A percentile compares a stretch with the other conserved stretches of the same genome.
phyloP scores from a whole-genome alignment of 306 rosid species.

The Acacia confusa region DNA sequence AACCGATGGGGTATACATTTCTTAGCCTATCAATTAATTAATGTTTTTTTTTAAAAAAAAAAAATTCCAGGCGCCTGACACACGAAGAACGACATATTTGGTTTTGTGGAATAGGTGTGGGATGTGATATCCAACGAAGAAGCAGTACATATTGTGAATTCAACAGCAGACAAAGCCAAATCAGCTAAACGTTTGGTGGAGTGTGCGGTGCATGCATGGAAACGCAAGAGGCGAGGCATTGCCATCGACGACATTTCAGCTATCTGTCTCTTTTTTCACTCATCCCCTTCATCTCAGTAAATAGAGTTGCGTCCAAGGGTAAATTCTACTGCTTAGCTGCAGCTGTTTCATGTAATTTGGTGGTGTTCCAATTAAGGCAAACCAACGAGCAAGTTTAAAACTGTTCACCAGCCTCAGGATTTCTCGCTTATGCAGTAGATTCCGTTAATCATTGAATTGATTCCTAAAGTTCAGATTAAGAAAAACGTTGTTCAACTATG shows the following conservation, averaged over 20 bases:
- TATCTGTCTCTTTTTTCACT: conserved; percentile 83
- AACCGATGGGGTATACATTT: conserved; percentile 77
- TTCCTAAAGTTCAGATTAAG: neutral
- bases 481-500: neutral
- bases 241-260: conserved; percentile 95
- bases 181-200: conserved; percentile 72
- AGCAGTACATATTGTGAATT: conserved; percentile 78
- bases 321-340: neutral
- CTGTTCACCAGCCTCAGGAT: neutral
- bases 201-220: conserved; percentile 77
- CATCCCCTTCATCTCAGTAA: conserved; percentile 34
- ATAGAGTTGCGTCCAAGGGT: conserved; percentile 21
- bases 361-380: neutral
- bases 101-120: conserved; percentile 65
- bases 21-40: neutral
- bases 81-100: neutral
- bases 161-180: conserved; percentile 57
- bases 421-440: neutral
- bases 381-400: neutral
- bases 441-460: neutral
- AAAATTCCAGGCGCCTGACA: neutral
- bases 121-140: conserved; percentile 91
- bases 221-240: conserved; percentile 74
- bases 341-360: neutral
- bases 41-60: neutral